Conservation (phyloP, 2,329 filamentous ascomycete species). For the Hymenoscyphus repandus region DNA sequence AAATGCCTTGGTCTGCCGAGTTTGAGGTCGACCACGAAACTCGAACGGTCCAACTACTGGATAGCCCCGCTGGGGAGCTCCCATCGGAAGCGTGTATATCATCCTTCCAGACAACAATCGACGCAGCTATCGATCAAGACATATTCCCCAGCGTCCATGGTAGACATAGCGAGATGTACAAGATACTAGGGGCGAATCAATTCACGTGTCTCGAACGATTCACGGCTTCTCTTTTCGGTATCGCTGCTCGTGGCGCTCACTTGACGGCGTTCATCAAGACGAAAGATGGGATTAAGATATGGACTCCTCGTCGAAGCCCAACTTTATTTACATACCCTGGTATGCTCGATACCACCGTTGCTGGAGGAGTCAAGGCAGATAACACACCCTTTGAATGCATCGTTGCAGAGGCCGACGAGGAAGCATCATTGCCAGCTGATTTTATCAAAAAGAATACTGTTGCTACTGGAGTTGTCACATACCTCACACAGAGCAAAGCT, state of each 20-base stretch:
- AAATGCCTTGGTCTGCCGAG: slow-evolving; percentile 42
- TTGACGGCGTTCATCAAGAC: slow-evolving; percentile 57
- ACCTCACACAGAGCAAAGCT: slow-evolving; percentile 63
- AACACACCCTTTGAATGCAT: slow-evolving; percentile 63
- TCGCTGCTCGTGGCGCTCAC: slow-evolving; percentile 61
- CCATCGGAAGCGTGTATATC: slow-evolving; percentile 32
- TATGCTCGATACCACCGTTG: slow-evolving; percentile 76
- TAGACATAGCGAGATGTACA: slow-evolving; percentile 39
- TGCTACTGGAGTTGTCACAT: slow-evolving; percentile 58
- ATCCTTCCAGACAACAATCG: slow-evolving; percentile 37
- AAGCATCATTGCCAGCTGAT: slow-evolving; percentile 60
- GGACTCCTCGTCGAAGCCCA: slow-evolving; percentile 63
- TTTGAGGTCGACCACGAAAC: slow-evolving; percentile 34
- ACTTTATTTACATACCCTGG: slow-evolving; percentile 68
- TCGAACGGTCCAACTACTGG: slow-evolving; percentile 32
- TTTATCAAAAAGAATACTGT: slow-evolving; percentile 48
- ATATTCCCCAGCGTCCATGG: slow-evolving; percentile 36
- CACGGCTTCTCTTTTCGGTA: slow-evolving; percentile 50
- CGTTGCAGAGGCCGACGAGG: slow-evolving; percentile 67
- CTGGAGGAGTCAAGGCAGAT: slow-evolving; percentile 66
- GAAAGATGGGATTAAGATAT: slow-evolving; percentile 51
- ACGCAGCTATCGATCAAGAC: slow-evolving; percentile 33
- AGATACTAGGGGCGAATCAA: slow-evolving; percentile 21
- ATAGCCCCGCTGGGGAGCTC: slow-evolving; percentile 17
- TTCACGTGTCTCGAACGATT: slow-evolving; percentile 18